These are phyloP conservation scores for Phialophora expanda DNA, from an alignment of 2,329 filamentous ascomycete genomes.

Conservation along the genomic window DNA sequence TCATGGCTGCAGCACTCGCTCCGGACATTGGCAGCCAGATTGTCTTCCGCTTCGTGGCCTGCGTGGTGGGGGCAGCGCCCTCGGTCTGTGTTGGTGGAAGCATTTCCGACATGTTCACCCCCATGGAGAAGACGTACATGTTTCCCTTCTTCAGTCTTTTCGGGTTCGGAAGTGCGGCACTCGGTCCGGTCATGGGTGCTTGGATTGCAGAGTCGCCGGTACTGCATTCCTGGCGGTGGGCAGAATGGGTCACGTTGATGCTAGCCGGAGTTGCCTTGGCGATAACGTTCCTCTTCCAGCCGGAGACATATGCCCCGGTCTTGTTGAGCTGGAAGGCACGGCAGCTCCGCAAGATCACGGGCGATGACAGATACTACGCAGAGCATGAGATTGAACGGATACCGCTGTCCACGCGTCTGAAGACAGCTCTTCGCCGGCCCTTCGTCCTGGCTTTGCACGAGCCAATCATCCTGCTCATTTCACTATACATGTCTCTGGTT, in stretches of 20 bases:
- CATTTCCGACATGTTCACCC: constrained; percentile 55
- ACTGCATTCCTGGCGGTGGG: constrained; percentile 54
- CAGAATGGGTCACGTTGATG: constrained; percentile 53
- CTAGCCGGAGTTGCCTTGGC: constrained; percentile 44
- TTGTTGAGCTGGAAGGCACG: constrained; percentile 54
- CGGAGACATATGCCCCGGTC: constrained; percentile 58
- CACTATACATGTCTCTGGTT: constrained; percentile 41
- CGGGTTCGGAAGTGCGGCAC: constrained; percentile 45
- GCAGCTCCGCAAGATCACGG: constrained; percentile 49
- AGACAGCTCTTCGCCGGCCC: constrained; percentile 54
- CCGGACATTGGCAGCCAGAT: constrained; percentile 56
- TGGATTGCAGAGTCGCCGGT: constrained; percentile 49
- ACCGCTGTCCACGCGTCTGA: constrained; percentile 47
- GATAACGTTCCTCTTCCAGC: constrained; percentile 52
- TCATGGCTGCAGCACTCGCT: constrained; percentile 56
- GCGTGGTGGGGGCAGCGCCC: constrained; percentile 56
- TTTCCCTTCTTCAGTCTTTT: constrained; percentile 58
- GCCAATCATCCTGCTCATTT: constrained; percentile 43
- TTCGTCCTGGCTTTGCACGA: constrained; percentile 56
- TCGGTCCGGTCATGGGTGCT: constrained; percentile 51
- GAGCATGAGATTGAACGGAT: constrained; percentile 53
- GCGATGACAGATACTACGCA: constrained; percentile 55
- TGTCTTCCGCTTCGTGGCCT: constrained; percentile 57
- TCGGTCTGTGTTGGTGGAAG: constrained; percentile 55
- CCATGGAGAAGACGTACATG: constrained; percentile 55